Evolutionary conservation across 2,329 filamentous ascomycete species (phyloP).

Genomic region (Ophiocordyceps polyrhachis-furcata): DNA sequence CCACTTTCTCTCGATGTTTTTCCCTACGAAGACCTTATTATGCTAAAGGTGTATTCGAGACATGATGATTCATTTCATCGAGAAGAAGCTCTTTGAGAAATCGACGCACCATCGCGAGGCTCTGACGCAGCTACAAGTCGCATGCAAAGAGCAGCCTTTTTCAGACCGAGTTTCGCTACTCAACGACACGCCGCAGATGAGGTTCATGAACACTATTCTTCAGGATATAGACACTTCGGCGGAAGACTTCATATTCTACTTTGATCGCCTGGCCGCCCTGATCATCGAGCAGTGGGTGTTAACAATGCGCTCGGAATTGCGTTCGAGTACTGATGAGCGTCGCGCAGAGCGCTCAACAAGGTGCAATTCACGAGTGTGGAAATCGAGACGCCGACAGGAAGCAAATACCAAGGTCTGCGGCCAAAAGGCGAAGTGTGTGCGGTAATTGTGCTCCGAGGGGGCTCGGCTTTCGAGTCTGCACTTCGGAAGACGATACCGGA

Average conservation of each 20-base stretch:
- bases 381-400: conserved; percentile 53
- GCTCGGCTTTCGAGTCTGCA: conserved; percentile 73
- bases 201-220: conserved; percentile 79
- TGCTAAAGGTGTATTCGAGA: conserved; percentile 22
- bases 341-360: conserved; percentile 51
- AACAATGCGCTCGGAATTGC: too few relatives aligned
- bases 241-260: conserved; percentile 96
- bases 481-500: conserved; percentile 83
- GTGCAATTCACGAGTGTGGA: conserved; percentile 45
- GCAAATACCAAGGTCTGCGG: conserved; percentile 51
- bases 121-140: conserved; percentile 55
- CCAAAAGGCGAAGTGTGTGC: conserved; percentile 62
- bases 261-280: conserved; percentile 72
- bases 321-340: conserved; percentile 2
- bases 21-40: neutral
- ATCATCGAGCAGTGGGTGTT: conserved; percentile 53
- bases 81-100: conserved; percentile 71
- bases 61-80: conserved; percentile 89
- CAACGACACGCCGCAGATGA: conserved; percentile 59
- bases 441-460: conserved; percentile 74
- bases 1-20: neutral
- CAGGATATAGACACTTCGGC: conserved; percentile 59
- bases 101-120: conserved; percentile 67
- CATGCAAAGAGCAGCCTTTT: conserved; percentile 51
- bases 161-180: conserved; percentile 59